Conservation (phyloP, 2,329 filamentous ascomycete species). For the Fusarium secorum region DNA sequence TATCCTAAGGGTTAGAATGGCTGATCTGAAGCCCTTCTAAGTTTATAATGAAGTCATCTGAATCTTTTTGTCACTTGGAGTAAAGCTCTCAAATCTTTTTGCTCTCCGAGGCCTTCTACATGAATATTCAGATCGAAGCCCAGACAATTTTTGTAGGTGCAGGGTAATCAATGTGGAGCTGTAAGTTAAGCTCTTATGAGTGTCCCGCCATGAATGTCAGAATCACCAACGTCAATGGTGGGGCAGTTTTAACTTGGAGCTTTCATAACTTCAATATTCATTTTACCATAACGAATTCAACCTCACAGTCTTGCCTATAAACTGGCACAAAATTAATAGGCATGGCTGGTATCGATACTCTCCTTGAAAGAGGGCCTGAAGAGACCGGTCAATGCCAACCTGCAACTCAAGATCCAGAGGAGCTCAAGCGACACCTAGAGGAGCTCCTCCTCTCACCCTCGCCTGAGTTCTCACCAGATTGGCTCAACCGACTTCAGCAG, state of each 20-base stretch:
- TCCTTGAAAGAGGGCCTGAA: slow-evolving; percentile 41
- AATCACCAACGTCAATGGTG: slow-evolving; percentile 40
- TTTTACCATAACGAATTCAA: not conserved
- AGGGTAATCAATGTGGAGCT: slow-evolving; percentile 25
- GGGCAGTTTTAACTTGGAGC: slow-evolving; percentile 31
- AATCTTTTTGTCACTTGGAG: too few species aligned
- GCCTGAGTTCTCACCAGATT: slow-evolving; percentile 78
- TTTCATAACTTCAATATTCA: slow-evolving; percentile 27
- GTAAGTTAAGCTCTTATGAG: not conserved
- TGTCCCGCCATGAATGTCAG: slow-evolving; percentile 19
- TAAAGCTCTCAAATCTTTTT: too few species aligned
- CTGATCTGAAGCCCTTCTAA: too few species aligned
- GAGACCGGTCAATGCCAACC: slow-evolving; percentile 23
- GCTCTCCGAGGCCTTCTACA: too few species aligned
- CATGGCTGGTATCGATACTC: slow-evolving; percentile 49
- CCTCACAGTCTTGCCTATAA: not conserved
- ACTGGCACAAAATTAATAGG: not conserved
- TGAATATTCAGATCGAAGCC: too few species aligned
- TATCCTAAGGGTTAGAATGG: too few species aligned
- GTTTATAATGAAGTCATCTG: too few species aligned
- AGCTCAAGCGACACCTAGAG: slow-evolving; percentile 76
- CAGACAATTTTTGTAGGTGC: not conserved
- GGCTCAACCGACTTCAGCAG: slow-evolving; percentile 90
- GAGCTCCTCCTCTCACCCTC: slow-evolving; percentile 81
- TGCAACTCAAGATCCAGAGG: slow-evolving; percentile 58